Conservation (phyloP, 1,284 basidiomycete species). For the Austroboletus niveus region DNA sequence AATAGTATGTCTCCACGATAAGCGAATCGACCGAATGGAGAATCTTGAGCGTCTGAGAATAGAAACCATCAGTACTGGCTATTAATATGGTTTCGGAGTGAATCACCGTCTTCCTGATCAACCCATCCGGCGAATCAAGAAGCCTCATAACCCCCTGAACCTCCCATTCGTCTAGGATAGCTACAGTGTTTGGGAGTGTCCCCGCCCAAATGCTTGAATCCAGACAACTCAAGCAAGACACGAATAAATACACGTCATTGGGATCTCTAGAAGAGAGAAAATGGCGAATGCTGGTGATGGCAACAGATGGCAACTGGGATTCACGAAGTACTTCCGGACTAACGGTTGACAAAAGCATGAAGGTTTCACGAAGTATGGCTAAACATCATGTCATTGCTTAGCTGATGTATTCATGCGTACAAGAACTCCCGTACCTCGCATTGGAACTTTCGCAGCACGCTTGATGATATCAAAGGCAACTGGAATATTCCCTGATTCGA, state of each 20-base stretch:
- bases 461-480: constrained; percentile 44
- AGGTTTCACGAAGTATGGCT: constrained; percentile 50
- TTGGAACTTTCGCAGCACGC: constrained; percentile 28
- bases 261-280: constrained; percentile 53
- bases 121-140: constrained; percentile 54
- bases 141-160: constrained; percentile 67
- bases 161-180: constrained; percentile 62
- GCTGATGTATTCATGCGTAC: neutral
- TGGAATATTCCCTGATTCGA: constrained; percentile 23
- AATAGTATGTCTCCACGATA: constrained; percentile 57
- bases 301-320: constrained; percentile 32
- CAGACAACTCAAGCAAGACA: constrained; percentile 59
- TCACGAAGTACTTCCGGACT: constrained; percentile 31
- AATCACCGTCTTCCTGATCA: constrained; percentile 59
- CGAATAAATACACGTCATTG: constrained; percentile 63
- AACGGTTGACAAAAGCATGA: constrained; percentile 43
- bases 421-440: constrained; percentile 32
- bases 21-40: constrained; percentile 52
- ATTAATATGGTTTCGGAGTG: neutral
- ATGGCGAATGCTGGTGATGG: constrained; percentile 50
- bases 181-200: constrained; percentile 43
- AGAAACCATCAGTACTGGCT: constrained; percentile 12
- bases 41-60: constrained; percentile 52
- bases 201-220: constrained; percentile 67
- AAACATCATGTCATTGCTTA: constrained; percentile 1